A percentile compares a stretch with the other conserved stretches of the same genome.
phyloP scores from a whole-genome alignment of 1,139 yeast genomes.

The Kurtzmaniella quercitrusa region DNA sequence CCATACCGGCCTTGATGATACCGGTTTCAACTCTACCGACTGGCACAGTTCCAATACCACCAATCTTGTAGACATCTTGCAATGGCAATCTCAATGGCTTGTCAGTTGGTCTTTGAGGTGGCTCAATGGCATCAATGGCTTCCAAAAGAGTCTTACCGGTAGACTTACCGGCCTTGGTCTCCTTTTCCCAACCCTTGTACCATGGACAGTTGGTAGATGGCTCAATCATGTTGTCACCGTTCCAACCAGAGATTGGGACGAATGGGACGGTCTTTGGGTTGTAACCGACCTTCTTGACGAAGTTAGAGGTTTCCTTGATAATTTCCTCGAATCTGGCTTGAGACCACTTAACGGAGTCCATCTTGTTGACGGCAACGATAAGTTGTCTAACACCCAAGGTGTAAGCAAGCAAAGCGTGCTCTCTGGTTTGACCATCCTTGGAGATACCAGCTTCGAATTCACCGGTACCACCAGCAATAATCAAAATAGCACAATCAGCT shows the following conservation, averaged over 20 bases:
- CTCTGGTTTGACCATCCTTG: conserved; percentile 85
- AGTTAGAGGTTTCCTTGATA: conserved; percentile 73
- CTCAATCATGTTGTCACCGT: conserved; percentile 93
- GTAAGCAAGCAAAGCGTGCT: conserved; percentile 79
- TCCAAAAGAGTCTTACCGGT: conserved; percentile 85
- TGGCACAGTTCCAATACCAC: conserved; percentile 93
- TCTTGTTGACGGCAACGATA: conserved; percentile 84
- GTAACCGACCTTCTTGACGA: conserved; percentile 87
- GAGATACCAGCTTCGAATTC: conserved; percentile 90
- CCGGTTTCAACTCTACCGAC: conserved; percentile 95
- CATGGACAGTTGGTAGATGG: conserved; percentile 78
- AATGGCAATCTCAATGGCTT: conserved; percentile 89
- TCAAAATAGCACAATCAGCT: conserved; percentile 82
- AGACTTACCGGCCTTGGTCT: conserved; percentile 73
- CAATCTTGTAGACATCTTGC: conserved; percentile 91
- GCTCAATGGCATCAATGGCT: conserved; percentile 84
- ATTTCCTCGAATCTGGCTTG: conserved; percentile 73
- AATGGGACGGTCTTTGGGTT: conserved; percentile 84
- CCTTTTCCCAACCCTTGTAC: conserved; percentile 91
- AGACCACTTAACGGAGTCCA: conserved; percentile 82
- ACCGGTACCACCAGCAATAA: conserved; percentile 83
- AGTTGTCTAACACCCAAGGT: conserved; percentile 81
- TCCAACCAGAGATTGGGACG: conserved; percentile 86
- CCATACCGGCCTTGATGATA: conserved; percentile 88
- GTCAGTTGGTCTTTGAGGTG: conserved; percentile 81